Evolutionary conservation across 306 rosid species (phyloP).

Genomic region (Trichosanthes cucumerina): DNA sequence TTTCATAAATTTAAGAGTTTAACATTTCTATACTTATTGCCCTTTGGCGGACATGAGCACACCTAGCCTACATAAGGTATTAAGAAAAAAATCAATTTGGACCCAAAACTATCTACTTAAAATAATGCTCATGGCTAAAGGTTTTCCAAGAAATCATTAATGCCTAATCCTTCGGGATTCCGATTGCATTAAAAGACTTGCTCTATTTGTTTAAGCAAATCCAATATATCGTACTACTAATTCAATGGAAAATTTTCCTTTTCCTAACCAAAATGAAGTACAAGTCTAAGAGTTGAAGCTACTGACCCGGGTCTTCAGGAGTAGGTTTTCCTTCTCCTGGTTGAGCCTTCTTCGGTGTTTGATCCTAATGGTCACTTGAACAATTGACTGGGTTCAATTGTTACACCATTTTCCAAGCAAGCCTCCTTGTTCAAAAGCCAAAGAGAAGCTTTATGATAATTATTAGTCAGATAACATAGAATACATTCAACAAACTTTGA

Average conservation of each 20-base stretch:
- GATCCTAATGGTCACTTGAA: not conserved
- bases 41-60: not conserved
- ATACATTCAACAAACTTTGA: not conserved
- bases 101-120: not conserved
- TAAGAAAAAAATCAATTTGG: not conserved
- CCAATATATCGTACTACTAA: not conserved
- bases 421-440: slow-evolving; percentile 1
- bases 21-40: not conserved
- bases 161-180: not conserved
- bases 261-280: not conserved
- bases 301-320: not conserved
- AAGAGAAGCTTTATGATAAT: not conserved
- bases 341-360: not conserved
- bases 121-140: not conserved
- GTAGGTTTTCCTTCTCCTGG: not conserved
- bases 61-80: not conserved
- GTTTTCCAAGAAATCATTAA: not conserved
- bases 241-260: not conserved
- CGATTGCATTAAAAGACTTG: not conserved
- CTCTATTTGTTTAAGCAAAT: slow-evolving; percentile 1
- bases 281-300: not conserved
- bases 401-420: not conserved
- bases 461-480: not conserved
- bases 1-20: not conserved
- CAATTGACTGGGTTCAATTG: not conserved